Conservation (phyloP, 2,329 filamentous ascomycete genomes). For the Alternaria incomplexa region DNA sequence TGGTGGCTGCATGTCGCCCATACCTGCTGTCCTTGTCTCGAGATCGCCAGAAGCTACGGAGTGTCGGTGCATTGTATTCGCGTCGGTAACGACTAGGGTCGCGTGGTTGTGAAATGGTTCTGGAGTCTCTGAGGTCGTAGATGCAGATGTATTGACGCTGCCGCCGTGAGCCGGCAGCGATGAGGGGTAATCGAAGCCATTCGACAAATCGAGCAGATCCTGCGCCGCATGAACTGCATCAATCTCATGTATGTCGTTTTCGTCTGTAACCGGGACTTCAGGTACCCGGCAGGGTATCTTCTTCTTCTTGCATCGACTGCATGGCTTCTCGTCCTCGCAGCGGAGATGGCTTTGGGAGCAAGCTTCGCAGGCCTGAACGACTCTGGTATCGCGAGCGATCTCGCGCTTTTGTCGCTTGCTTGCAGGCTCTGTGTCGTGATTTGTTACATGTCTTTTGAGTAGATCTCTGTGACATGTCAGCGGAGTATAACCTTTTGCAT, state of each 20-base stretch:
- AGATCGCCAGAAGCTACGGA: not conserved
- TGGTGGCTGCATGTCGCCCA: conserved; percentile 11
- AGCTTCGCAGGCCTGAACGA: conserved; percentile 57
- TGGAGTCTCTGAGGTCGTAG: conserved; percentile 9
- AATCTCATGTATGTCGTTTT: conserved; percentile 24
- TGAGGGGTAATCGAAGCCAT: conserved; percentile 27
- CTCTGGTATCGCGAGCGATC: conserved; percentile 35
- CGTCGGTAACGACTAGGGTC: conserved; percentile 1
- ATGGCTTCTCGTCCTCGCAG: conserved; percentile 62
- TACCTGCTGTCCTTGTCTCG: not conserved
- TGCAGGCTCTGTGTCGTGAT: conserved; percentile 48
- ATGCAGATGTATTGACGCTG: conserved; percentile 3
- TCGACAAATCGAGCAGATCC: conserved; percentile 38
- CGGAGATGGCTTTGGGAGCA: conserved; percentile 60
- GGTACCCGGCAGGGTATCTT: conserved; percentile 52
- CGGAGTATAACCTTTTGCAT: not conserved
- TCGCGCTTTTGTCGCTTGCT: conserved; percentile 35
- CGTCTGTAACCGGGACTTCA: conserved; percentile 17
- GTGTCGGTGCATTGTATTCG: not conserved
- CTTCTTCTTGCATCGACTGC: conserved; percentile 58
- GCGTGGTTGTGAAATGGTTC: conserved; percentile 5
- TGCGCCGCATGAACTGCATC: conserved; percentile 40
- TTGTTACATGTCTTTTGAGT: conserved; percentile 58
- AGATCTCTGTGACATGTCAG: conserved; percentile 49
- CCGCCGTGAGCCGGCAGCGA: conserved; percentile 9